Evolutionary conservation across 2,329 filamentous ascomycete species (phyloP), one percentile per base, ranked within the genome.

Genomic region (Remersonia thermophila): DNA sequence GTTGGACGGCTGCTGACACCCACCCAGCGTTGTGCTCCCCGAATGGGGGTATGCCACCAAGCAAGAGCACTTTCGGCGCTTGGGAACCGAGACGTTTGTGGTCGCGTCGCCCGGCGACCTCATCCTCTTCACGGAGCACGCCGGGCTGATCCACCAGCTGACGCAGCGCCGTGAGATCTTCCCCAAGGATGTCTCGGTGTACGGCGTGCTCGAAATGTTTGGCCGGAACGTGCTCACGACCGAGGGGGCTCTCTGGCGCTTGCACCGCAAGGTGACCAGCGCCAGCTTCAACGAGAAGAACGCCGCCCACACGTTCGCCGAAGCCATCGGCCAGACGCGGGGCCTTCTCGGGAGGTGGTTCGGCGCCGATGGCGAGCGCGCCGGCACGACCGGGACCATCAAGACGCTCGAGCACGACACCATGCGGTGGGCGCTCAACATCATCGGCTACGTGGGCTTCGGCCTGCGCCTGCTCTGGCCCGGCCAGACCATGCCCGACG

Each of bases 231-330:
- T 87, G 2, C 58, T 87, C 15, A 74, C 73, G 0, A 75, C 77
- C 2, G 82, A 87, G 54, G 81, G 81, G 1, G 52, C 62, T 1
- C 57, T 69, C 18, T 89, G 81, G 83, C 75, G 76, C 23, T 67
- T 72, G 56, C 82, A 89, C 54, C 71, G 82, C 42, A 84, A 81
- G 57, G 69, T 77, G 30, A 80, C 76, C 1, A 72, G 77, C 18
- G 74, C 80, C 1, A 73, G 73, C 3, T 87, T 89, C 56, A 83
- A 79, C 39, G 83, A 89, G 60, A 76, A 70, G 58, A 87, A 84
- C 54, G 78, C 83, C 38, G 62, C 66, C 15, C 52, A 77, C 25
- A 76, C 80, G 6, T 82, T 76, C 56, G 57, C 56, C 28, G 76
- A 81, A 55, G 66, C 69, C 14, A 58, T 79, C 37, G 59, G 64